A percentile compares a stretch with the other conserved stretches of the same genome.
Evolutionary conservation across 2,329 filamentous ascomycete species (phyloP).

Genomic region (Aspergillus niger): DNA sequence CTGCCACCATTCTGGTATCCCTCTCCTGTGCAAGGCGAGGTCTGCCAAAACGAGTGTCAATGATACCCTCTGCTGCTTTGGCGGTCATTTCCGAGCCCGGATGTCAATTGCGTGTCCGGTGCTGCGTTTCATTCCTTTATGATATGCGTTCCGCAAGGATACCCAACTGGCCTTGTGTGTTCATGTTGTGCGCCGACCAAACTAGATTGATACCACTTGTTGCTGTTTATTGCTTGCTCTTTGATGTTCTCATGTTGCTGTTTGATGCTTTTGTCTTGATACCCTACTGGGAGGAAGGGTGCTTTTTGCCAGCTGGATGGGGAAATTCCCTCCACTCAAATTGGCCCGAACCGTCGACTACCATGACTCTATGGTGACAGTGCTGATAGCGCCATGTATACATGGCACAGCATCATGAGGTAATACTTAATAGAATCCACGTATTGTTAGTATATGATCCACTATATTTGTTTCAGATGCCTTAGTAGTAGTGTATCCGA

Average conservation of each 20-base stretch:
- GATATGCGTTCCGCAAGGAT: constrained; percentile 37
- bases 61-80: constrained; percentile 35
- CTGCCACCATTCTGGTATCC: constrained; percentile 27
- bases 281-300: constrained; percentile 35
- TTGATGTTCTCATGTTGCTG: constrained; percentile 24
- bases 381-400: constrained; percentile 22
- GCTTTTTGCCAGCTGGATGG: constrained; percentile 26
- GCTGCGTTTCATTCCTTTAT: constrained; percentile 37
- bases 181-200: constrained; percentile 30
- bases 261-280: constrained; percentile 38
- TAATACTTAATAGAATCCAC: constrained; percentile 43
- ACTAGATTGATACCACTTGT: constrained; percentile 43
- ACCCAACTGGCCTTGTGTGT: constrained; percentile 26
- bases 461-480: neutral
- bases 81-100: constrained; percentile 28
- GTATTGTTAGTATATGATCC: constrained; percentile 23
- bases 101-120: constrained; percentile 20
- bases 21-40: constrained; percentile 15
- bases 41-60: constrained; percentile 27
- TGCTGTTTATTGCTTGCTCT: constrained; percentile 35
- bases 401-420: constrained; percentile 35
- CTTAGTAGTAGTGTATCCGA: neutral
- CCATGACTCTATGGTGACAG: constrained; percentile 23
- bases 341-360: constrained; percentile 28
- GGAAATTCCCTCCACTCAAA: constrained; percentile 22